Percentiles rank a stretch among this genome's conserved stretches.
These are phyloP conservation scores for Trichoderma sp. DNA, from an alignment of 2,329 filamentous ascomycete genomes.

Conservation along the genomic window DNA sequence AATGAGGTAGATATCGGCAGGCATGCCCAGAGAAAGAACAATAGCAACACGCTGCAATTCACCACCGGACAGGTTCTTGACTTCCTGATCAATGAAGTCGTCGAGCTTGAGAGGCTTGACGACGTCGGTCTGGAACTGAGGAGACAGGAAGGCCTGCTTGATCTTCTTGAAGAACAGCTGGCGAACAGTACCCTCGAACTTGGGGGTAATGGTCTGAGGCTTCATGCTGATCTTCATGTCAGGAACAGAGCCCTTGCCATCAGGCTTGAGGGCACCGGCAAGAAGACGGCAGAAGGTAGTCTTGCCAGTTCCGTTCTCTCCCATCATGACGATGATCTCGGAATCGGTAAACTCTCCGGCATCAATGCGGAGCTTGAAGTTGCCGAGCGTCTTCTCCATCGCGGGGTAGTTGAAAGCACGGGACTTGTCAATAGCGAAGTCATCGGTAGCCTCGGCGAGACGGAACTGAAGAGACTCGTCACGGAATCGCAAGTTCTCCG, in stretches of 20 bases:
- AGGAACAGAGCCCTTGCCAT: slow-evolving; percentile 73
- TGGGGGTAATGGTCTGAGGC: slow-evolving; percentile 98
- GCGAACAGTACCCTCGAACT: slow-evolving; percentile 94
- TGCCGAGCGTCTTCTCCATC: slow-evolving; percentile 91
- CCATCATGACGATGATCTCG: slow-evolving; percentile 99
- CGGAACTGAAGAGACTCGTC: slow-evolving; percentile 96
- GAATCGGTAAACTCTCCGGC: slow-evolving; percentile 90
- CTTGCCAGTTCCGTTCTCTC: slow-evolving; percentile 98
- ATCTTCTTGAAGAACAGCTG: slow-evolving; percentile 99
- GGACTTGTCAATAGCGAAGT: slow-evolving; percentile 79
- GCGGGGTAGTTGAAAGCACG: slow-evolving; percentile 82
- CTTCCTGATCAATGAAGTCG: slow-evolving; percentile 99
- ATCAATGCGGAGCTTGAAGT: slow-evolving; percentile 81
- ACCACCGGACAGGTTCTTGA: slow-evolving; percentile 98
- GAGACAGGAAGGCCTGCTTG: slow-evolving; percentile 91
- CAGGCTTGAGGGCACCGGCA: slow-evolving; percentile 89
- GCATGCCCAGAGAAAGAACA: slow-evolving; percentile 90
- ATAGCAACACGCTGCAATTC: slow-evolving; percentile 99
- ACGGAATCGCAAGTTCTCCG: slow-evolving; percentile 96
- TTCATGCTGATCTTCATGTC: slow-evolving; percentile 99
- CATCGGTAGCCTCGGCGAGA: slow-evolving; percentile 83
- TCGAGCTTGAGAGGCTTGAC: slow-evolving; percentile 99
- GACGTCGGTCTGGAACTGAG: slow-evolving; percentile 98
- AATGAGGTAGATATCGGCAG: slow-evolving; percentile 97
- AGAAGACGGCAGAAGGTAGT: slow-evolving; percentile 98